These are phyloP conservation scores for Fusarium protoensiforme DNA, from an alignment of 2,329 filamentous ascomycete species.

Conservation along the genomic window DNA sequence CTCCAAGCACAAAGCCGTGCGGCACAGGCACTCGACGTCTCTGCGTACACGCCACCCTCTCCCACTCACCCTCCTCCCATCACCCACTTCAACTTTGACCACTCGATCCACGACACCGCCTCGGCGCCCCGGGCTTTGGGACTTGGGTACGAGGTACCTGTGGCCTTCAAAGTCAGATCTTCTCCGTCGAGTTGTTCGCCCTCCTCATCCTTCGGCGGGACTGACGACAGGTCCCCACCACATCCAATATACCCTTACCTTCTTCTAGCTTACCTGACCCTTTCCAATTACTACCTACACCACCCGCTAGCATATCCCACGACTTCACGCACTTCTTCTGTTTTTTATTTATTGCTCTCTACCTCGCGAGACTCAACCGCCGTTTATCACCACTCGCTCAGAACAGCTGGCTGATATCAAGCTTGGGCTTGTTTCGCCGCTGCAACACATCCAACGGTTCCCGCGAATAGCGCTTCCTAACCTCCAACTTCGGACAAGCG, in stretches of 20 bases:
- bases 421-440: conserved; percentile 9
- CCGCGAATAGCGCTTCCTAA: conserved; percentile 34
- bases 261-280: conserved; percentile 36
- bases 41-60: conserved; percentile 35
- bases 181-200: conserved; percentile 36
- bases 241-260: conserved; percentile 42
- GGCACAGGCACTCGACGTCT: conserved; percentile 24
- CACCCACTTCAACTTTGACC: conserved; percentile 35
- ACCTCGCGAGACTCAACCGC: conserved; percentile 22
- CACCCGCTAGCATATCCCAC: conserved; percentile 37
- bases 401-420: conserved; percentile 23
- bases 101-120: conserved; percentile 45
- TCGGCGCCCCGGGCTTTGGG: conserved; percentile 40
- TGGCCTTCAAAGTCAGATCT: conserved; percentile 32
- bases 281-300: conserved; percentile 41
- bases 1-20: conserved; percentile 32
- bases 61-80: conserved; percentile 11
- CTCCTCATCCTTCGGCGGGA: conserved; percentile 27
- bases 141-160: conserved; percentile 40
- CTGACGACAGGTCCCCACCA: conserved; percentile 41
- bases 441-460: conserved; percentile 23
- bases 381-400: conserved; percentile 36
- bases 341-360: conserved; percentile 23
- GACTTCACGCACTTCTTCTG: conserved; percentile 35
- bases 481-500: conserved; percentile 14